phyloP scores from a whole-genome alignment of 345 rosid species.

The Hirschfeldia incana region DNA sequence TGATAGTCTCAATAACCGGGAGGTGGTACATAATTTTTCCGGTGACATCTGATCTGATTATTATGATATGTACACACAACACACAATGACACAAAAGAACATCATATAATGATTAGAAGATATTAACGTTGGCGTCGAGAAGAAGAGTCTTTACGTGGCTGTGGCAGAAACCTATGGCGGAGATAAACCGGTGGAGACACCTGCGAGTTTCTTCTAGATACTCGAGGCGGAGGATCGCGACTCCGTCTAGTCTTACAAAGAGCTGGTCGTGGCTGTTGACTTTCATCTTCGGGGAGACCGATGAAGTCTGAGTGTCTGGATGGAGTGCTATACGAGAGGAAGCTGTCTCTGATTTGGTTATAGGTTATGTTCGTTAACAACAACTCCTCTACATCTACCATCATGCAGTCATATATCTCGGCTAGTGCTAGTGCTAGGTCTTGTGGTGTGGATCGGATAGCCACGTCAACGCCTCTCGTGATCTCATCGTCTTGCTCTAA shows the following conservation, averaged over 20 bases:
- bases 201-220: conserved; percentile 18
- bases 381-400: background rate
- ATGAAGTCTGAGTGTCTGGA: background rate
- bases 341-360: background rate
- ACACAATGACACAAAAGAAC: background rate
- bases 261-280: background rate
- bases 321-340: background rate
- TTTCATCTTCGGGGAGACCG: background rate
- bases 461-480: background rate
- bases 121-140: conserved; percentile 25
- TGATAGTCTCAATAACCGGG: conserved; percentile 7
- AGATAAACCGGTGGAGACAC: conserved; percentile 28
- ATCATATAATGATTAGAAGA: background rate
- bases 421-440: background rate
- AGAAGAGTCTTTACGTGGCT: conserved; percentile 9
- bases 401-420: background rate
- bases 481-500: background rate
- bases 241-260: background rate
- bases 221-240: conserved; percentile 10
- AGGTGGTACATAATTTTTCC: background rate
- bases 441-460: background rate
- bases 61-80: background rate
- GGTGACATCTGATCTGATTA: background rate
- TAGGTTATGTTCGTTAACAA: background rate
- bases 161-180: conserved; percentile 31